Conservation (phyloP, 495 filamentous ascomycete species). For the Daldinia caldariorum region DNA sequence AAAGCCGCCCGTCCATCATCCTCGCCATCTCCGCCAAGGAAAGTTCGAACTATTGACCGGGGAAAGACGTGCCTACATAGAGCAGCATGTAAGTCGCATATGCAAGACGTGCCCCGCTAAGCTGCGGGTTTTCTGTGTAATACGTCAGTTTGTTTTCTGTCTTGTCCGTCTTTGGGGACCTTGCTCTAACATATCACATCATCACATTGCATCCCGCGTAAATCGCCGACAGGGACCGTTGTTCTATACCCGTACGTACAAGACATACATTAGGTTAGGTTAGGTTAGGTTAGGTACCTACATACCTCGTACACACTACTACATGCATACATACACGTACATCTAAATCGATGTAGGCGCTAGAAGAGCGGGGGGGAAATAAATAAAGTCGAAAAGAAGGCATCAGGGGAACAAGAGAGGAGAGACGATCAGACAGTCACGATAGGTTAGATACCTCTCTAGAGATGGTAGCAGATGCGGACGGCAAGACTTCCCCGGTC, state of each 20-base stretch:
- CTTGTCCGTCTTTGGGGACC: no score
- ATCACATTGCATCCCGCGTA: not conserved
- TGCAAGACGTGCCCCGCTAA: no score
- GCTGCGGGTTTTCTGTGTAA: no score
- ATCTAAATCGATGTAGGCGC: not conserved
- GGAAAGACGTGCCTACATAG: no score
- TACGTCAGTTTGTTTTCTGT: no score
- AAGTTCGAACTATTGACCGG: no score
- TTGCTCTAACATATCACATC: not conserved
- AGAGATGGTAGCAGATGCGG: constrained; percentile 39
- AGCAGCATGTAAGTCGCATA: no score
- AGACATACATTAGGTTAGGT: no score
- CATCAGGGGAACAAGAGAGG: not conserved
- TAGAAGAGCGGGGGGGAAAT: constrained; percentile 4
- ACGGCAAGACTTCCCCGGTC: constrained; percentile 49
- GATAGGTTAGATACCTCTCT: no score
- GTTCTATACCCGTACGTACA: not conserved
- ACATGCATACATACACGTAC: not conserved
- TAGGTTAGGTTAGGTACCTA: no score
- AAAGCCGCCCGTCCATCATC: not conserved
- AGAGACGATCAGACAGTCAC: not conserved
- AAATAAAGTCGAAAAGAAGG: not conserved
- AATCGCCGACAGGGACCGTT: not conserved
- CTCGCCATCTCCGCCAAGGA: no score
- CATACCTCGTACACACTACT: not conserved